phyloP scores from a whole-genome alignment of 2,329 filamentous ascomycete species.

The Myriosclerotinia duriaeana region DNA sequence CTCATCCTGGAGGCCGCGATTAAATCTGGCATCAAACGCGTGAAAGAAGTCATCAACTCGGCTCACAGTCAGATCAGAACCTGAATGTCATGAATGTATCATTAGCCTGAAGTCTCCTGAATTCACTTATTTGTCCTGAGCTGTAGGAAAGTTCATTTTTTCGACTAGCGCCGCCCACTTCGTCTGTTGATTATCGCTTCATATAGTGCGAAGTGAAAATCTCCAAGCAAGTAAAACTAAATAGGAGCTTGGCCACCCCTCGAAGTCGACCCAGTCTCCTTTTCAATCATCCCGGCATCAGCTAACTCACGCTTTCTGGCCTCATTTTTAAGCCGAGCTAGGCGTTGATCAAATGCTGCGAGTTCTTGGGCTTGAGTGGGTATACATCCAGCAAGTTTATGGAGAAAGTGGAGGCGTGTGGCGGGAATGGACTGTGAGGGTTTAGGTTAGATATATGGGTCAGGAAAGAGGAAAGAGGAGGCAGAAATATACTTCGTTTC shows the following conservation, averaged over 20 bases:
- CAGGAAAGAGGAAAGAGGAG: too few relatives aligned
- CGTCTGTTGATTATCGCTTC: background rate
- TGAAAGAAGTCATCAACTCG: background rate
- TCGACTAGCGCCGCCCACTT: background rate
- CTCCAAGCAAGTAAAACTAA: background rate
- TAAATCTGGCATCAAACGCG: background rate
- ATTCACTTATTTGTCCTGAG: background rate
- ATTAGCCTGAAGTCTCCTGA: too few relatives aligned
- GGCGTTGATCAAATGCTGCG: slow-evolving; percentile 2
- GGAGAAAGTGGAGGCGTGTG: slow-evolving; percentile 56
- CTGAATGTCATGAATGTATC: background rate
- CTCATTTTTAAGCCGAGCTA: slow-evolving; percentile 8
- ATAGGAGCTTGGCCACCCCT: background rate
- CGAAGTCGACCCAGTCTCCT: background rate
- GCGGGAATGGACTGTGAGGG: slow-evolving; percentile 52
- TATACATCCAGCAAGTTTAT: slow-evolving; percentile 39
- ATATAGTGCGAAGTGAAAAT: background rate
- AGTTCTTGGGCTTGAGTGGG: slow-evolving; percentile 14
- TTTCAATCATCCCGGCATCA: slow-evolving; percentile 7
- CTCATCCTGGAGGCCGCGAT: background rate
- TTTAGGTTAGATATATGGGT: background rate
- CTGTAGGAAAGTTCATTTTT: background rate
- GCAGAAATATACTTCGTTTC: slow-evolving; percentile 50
- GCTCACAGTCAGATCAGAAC: too few relatives aligned
- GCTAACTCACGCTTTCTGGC: slow-evolving; percentile 8